Percentiles rank a stretch among this genome's conserved stretches.
Evolutionary conservation across 1,284 basidiomycete genomes (phyloP).

Genomic region (Irpex sp.): DNA sequence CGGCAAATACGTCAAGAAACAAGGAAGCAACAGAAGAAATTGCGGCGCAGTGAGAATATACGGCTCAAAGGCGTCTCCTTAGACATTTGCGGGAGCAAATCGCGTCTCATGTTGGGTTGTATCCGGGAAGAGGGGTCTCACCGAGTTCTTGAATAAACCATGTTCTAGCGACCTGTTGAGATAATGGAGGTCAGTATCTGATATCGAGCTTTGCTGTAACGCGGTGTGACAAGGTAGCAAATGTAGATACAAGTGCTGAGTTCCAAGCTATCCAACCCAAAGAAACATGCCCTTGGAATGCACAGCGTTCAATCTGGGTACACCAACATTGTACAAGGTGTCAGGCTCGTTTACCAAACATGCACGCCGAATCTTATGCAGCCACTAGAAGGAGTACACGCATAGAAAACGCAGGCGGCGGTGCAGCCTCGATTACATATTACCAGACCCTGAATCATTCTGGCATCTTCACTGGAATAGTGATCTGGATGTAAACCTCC

Average conservation of each 20-base stretch:
- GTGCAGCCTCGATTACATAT: too few species aligned
- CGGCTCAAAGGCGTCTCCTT: neutral
- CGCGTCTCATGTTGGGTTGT: neutral
- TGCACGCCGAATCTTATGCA: too few species aligned
- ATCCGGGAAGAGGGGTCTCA: slow-evolving; percentile 20
- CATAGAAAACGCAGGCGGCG: too few species aligned
- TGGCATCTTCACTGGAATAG: neutral
- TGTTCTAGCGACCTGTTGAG: slow-evolving; percentile 59
- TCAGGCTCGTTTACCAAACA: too few species aligned
- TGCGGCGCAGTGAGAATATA: neutral
- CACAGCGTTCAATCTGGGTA: too few species aligned
- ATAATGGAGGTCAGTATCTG: neutral
- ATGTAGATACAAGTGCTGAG: neutral
- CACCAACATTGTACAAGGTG: too few species aligned
- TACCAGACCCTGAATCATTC: neutral
- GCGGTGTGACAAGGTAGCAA: neutral
- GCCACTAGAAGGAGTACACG: too few species aligned
- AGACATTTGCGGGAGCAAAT: neutral
- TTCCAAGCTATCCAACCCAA: neutral
- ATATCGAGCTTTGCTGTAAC: neutral
- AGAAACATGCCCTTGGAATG: too few species aligned
- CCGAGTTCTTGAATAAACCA: slow-evolving; percentile 64
- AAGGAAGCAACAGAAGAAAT: neutral
- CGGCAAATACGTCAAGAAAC: neutral
- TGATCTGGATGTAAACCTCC: neutral